Evolutionary conservation across 257 asterid genomes (phyloP), one percentile per base, ranked within the genome.

Genomic region (Gardenia jasminoides): DNA sequence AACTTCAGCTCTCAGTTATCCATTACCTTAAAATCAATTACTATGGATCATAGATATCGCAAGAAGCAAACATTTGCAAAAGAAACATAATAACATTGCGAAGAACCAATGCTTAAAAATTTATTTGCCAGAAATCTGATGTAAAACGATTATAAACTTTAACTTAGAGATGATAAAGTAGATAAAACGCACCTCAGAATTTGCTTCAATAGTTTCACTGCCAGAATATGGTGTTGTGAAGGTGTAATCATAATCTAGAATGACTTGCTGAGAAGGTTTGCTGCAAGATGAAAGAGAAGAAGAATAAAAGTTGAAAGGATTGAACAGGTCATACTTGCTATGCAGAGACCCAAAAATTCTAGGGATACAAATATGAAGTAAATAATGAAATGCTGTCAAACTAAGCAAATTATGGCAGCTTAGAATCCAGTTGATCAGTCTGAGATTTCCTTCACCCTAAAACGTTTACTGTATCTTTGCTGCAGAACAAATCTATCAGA

Each of bases 201-300:
- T 86, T 78, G 72, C 74, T 82, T 91, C 92, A 43, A 88, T 81
- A 81, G 76, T 72, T 82, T 79, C 88, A 81, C 97, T 91, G 80
- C 99, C 98, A 73, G 86, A 75, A 80, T 93, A 96, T 76, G 97
- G 99, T 74, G 98, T 96, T 59, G 98, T 93, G 92, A 96, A 96
- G 54, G 98, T 96, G 84, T 93, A 96, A 81, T 96, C 99, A 83
- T 93, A 96, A 77, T 96, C 99, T 83, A 93, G 90, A 83, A 92
- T 89, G 87, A 96, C 91, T 91, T 91, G 90, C 77, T 96, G 91
- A 44, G 90, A 81, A 44, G 98, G 97, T 81, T 92, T 87, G 89
- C 99, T 96, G 90, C 91, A 83, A 70, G 75, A 79, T 77, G 24
- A 54, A 84, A 74, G 83, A 79, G 76, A 72, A 77, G 36, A 71